Evolutionary conservation across 2,329 filamentous ascomycete genomes (phyloP), one percentile per base, ranked within the genome.

Genomic region (Venturiaceae sp.): DNA sequence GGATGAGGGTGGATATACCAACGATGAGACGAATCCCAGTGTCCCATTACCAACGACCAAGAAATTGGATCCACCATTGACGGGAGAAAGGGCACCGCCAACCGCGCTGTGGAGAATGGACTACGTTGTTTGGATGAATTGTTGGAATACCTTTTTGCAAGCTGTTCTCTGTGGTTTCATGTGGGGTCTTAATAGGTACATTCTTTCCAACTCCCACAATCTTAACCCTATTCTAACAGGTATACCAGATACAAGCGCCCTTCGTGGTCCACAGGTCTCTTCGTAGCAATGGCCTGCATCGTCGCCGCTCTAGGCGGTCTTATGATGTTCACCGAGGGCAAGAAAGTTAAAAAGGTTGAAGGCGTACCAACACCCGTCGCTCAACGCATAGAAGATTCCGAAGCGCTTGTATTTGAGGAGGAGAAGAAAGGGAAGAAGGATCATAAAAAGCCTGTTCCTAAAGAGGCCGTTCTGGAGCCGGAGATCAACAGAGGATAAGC

Each of bases 111-210:
- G 88, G 88, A 92, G 88, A 71, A 75, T 95, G 66, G 88, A 94
- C 63, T 83, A 87, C 59, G 83, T 92, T 34, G 78, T 95, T 36
- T 92, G 86, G 86, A 79, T 85, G 64, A 91, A 90, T 72, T 80
- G 90, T 3, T 79, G 77, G 74, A 95, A 95, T 67, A 94, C 90
- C 0, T 80, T 92, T 58, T 79, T 94, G 47, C 91, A 95, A 70
- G 79, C 79, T 39, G 79, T 83, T 19, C 78, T 95, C 1, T 87
- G 84, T 8, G 85, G 81, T 3, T 87, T 90, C 73, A 95, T 95
- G 90, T 95, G 88, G 88, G 84, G 82, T 1, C 77, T 88, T 71
- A 87, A 89, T 67, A 77, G 88, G 23, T 60, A 56, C 26, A 37
- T 55, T 13, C 28, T 2, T 14, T 58, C 28, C 52, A 2, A 16